Conservation (phyloP, 495 filamentous ascomycete genomes). For the Aspergillus steynii region DNA sequence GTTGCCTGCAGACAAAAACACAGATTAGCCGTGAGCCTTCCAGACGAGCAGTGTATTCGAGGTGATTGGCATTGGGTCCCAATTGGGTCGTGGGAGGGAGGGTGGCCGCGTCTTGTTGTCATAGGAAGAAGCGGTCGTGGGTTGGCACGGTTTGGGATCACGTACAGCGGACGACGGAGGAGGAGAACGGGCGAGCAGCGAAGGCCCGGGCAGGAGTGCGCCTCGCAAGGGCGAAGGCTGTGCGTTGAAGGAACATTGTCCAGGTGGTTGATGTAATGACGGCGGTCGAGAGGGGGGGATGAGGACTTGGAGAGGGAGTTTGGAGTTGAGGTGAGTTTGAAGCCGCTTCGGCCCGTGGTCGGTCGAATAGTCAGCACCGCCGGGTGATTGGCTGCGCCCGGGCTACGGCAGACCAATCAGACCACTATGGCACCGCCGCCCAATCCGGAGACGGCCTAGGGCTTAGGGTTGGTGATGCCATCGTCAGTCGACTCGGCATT, state of each 20-base stretch:
- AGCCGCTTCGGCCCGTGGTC: constrained; percentile 46
- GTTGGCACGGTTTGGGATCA: constrained; percentile 29
- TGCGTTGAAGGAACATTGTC: constrained; percentile 83
- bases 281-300: constrained; percentile 26
- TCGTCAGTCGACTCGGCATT: not conserved
- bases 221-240: constrained; percentile 69
- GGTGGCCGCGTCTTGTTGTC: constrained; percentile 8
- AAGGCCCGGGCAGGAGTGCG: constrained; percentile 64
- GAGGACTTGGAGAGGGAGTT: constrained; percentile 32
- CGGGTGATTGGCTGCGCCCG: constrained; percentile 35
- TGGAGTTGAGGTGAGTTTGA: constrained; percentile 48
- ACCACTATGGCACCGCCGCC: constrained; percentile 26
- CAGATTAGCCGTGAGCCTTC: constrained; percentile 27
- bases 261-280: constrained; percentile 26
- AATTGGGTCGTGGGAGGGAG: constrained; percentile 23
- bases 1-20: constrained; percentile 30
- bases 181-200: constrained; percentile 49
- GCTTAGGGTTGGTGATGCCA: constrained; percentile 26
- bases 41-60: not conserved
- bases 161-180: constrained; percentile 50
- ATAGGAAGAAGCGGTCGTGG: constrained; percentile 25
- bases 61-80: constrained; percentile 3
- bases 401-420: constrained; percentile 18
- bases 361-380: constrained; percentile 33
- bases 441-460: constrained; percentile 28